These are phyloP conservation scores for Coleophoma eucalyptorum DNA, from an alignment of 2,329 filamentous ascomycete species.

Conservation along the genomic window DNA sequence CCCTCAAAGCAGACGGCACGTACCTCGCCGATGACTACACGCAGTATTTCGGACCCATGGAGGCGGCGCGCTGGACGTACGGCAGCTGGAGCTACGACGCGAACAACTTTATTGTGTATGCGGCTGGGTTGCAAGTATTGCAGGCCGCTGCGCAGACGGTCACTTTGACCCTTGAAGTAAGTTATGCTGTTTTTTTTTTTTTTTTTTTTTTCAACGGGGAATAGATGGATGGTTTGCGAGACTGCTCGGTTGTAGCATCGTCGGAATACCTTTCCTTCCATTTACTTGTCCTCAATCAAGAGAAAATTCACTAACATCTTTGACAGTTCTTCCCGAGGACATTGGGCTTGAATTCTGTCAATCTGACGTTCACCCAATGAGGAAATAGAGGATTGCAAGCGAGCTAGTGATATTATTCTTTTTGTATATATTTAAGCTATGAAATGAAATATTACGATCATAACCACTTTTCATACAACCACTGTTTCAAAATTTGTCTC, in stretches of 20 bases:
- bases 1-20: constrained; percentile 40
- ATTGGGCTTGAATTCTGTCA: constrained; percentile 38
- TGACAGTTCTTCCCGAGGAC: constrained; percentile 48
- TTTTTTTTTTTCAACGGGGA: neutral
- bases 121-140: constrained; percentile 40
- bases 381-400: no score
- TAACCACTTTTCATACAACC: no score
- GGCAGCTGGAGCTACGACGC: constrained; percentile 45
- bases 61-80: constrained; percentile 46
- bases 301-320: neutral
- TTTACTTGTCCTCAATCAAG: neutral
- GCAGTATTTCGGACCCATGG: constrained; percentile 44
- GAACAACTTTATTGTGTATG: constrained; percentile 40
- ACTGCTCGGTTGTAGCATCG: no score
- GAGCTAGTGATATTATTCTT: no score
- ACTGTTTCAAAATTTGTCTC: no score
- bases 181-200: neutral
- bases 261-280: neutral
- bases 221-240: no score
- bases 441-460: no score
- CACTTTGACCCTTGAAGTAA: constrained; percentile 42
- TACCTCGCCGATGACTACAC: constrained; percentile 56
- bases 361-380: constrained; percentile 36
- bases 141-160: constrained; percentile 38
- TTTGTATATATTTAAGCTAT: no score